Base-by-base conservation (phyloP, 2,329 filamentous ascomycete genomes). In the Camptophora hylomeconis region DNA sequence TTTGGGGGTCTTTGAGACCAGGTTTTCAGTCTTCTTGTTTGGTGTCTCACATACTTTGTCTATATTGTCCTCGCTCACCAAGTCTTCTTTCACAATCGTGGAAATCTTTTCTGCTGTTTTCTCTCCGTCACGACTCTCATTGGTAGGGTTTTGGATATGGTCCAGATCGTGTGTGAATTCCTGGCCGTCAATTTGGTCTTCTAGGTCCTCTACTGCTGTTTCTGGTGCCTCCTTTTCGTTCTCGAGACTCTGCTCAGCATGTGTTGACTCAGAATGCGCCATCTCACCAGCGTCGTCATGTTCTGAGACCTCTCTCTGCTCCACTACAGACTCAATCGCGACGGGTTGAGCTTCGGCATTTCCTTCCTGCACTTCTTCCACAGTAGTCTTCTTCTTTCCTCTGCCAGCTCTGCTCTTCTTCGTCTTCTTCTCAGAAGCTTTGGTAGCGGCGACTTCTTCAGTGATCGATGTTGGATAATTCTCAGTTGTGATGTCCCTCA, bases 401-500 rank as follows among this genome's bases (percentile, higher is more conserved):
- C 8, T 30, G 13, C 17, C 12, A 5, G 23, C 35, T 16, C 15
- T 30, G 15, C 8, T 34, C 26, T 35, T 33, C 20, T 31, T 32
- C 17, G 15, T 21, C 14, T 30, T 23, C 26, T 25, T 32, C 5
- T 26, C 17, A 15, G 14, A n/a, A 7, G 12, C 15, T 26, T 6
- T 24, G 5, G 20, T 18, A 8, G 27, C n/a, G 14, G 16, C 14
- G 9, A 7, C 13, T 24, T 10, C 26, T 32, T 36, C 34, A n/a
- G n/a, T n/a, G n/a, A n/a, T n/a, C 6, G 31, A 20, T 13, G 22
- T 28, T 8, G 38, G 26, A 23, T 37, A 28, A 18, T 40, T 42
- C 13, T 39, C 38, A 21, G 35, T 22, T 12, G 41, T 45, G 25
- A 45, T 45, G 17, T 45, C 41, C 20, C 38, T 39, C 20, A 45